These are phyloP conservation scores for Rhododendron ovatum DNA, from an alignment of 148 eudicot genomes.

Conservation along the genomic window DNA sequence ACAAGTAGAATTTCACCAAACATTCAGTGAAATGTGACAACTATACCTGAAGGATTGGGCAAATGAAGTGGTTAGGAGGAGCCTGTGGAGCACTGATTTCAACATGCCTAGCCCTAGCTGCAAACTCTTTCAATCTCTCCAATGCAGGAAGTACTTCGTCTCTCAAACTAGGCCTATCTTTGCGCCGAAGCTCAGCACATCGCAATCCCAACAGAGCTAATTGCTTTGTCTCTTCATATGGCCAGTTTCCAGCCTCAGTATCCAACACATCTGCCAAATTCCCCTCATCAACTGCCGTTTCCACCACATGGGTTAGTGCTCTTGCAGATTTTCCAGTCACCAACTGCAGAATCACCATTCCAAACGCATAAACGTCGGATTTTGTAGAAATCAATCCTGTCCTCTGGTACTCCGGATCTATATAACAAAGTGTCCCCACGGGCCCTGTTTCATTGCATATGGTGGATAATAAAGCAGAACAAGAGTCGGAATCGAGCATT, in stretches of 20 bases:
- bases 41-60: constrained; percentile 79
- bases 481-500: constrained; percentile 41
- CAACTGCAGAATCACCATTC: constrained; percentile 68
- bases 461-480: constrained; percentile 22
- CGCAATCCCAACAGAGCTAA: constrained; percentile 58
- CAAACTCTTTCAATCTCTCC: constrained; percentile 63
- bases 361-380: constrained; percentile 84
- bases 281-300: constrained; percentile 50
- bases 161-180: constrained; percentile 67
- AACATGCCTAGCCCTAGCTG: constrained; percentile 47
- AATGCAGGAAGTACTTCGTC: constrained; percentile 54
- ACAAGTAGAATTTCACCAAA: background rate
- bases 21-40: background rate
- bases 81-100: constrained; percentile 17
- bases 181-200: constrained; percentile 70
- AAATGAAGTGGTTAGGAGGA: constrained; percentile 71
- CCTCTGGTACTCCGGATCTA: constrained; percentile 91
- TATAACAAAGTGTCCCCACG: constrained; percentile 81
- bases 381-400: constrained; percentile 52
- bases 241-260: constrained; percentile 74
- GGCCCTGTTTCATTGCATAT: constrained; percentile 60
- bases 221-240: constrained; percentile 65
- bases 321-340: constrained; percentile 68
- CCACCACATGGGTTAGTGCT: constrained; percentile 52
- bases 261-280: constrained; percentile 50